Base-by-base conservation (phyloP, 306 rosid genomes). In the Gynostemma pentaphyllum region DNA sequence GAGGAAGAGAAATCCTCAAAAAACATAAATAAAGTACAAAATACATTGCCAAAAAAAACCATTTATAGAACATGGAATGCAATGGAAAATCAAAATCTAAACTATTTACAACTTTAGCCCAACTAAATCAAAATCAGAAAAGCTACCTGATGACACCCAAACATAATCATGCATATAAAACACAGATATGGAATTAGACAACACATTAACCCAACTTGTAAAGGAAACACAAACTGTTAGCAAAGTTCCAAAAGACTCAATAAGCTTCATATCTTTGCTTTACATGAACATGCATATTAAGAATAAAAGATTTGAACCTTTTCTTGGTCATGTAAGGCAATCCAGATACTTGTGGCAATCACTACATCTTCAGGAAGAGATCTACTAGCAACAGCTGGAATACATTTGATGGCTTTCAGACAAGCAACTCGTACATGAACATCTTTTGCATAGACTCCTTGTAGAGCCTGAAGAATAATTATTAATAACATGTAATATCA, bases 391-490 rank as follows among this genome's bases (percentile, higher is more conserved):
- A 92, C 85, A 50, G 88, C 83, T 39, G 99, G 99, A 46, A 92
- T 82, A 67, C 99, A 88, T 76, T 81, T 92, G 57, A 92, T 80
- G 67, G 96, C 94, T 81, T 79, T 92, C 68, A 88, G 77, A 74
- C 99, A 92, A 49, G 99, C 96, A 83, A 86, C 76, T 75, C 99
- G 76, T 28, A 92, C 99, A 67, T 79, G 96, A 79, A 86, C 85
- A 74, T 92, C 96, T 78, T 84, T 88, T 23, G 99, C 94, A 75
- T 84, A 92, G 70, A 92, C 90, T 74, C 99, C 99, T 28, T 66
- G 73, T 56, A 92, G 84, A 62, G 96, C 99, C 99, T 92, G 82
- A n/a, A 51, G 65, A 75, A 62, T 59, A 37, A 37, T 15, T 37
- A 53, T 16, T 21, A 60, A 82, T 66, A 52, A 53, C 36, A 63